Evolutionary conservation across 139 green algal genomes (phyloP).

Genomic region (Raphidocelis subcapitata): DNA sequence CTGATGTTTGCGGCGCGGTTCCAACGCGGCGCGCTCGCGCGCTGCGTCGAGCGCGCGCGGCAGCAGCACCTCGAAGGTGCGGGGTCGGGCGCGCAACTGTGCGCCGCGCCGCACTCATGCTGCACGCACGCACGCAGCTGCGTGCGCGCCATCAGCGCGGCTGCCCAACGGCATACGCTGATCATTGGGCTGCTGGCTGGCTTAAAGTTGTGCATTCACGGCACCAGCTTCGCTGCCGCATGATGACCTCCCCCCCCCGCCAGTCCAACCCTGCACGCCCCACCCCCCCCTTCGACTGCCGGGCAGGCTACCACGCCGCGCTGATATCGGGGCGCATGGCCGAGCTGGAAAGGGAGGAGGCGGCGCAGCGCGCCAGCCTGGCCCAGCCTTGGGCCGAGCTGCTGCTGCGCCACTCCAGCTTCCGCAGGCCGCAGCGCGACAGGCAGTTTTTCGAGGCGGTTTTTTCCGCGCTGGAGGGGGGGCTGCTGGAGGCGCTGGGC

Average conservation of each 20-base stretch:
- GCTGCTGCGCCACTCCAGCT: conserved; percentile 30
- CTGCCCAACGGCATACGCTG: neutral
- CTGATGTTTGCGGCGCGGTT: conserved; percentile 49
- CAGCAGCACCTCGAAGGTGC: conserved; percentile 47
- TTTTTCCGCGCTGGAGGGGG: too few relatives aligned
- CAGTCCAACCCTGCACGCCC: neutral
- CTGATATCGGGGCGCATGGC: conserved; percentile 33
- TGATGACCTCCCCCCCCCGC: neutral
- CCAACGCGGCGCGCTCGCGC: conserved; percentile 25
- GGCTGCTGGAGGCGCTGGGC: too few relatives aligned
- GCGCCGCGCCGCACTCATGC: neutral
- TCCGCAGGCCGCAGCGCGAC: conserved; percentile 32
- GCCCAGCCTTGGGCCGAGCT: conserved; percentile 20
- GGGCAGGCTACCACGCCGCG: conserved; percentile 34
- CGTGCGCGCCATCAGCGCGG: neutral
- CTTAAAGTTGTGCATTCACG: neutral
- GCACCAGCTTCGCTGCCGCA: neutral
- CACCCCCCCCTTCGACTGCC: neutral
- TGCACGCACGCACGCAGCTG: neutral
- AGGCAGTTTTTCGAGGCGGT: neutral
- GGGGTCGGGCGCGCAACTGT: neutral
- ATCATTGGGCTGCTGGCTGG: neutral
- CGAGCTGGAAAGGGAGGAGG: conserved; percentile 43
- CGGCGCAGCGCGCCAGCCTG: neutral
- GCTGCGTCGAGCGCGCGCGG: conserved; percentile 39